These are phyloP conservation scores for Haberlea rhodopensis DNA, from an alignment of 257 asterid genomes.

Conservation along the genomic window DNA sequence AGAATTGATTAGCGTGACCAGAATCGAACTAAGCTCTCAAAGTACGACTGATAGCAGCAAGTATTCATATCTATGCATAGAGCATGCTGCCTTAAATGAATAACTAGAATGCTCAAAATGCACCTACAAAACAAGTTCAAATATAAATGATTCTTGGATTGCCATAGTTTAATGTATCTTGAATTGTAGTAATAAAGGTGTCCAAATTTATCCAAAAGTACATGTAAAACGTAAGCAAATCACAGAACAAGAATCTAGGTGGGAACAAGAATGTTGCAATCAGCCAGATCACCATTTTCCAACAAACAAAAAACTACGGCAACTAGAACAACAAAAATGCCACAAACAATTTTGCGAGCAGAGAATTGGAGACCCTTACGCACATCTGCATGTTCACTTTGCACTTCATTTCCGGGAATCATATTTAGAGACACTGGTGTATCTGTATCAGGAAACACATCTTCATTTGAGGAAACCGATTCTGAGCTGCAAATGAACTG, in stretches of 20 bases:
- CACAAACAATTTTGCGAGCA: conserved; percentile 21
- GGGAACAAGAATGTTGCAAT: conserved; percentile 51
- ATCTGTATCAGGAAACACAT: conserved; percentile 34
- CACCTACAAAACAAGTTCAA: conserved; percentile 1
- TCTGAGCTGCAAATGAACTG: conserved; percentile 40
- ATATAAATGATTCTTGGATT: background rate
- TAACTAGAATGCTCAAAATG: conserved; percentile 41
- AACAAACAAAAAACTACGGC: conserved; percentile 34
- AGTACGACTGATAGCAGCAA: conserved; percentile 52
- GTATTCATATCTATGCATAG: conserved; percentile 61
- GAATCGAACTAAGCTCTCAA: conserved; percentile 19
- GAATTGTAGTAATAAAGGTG: too few relatives aligned
- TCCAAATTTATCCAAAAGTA: conserved; percentile 18
- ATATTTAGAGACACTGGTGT: conserved; percentile 27
- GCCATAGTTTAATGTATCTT: background rate
- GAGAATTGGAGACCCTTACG: conserved; percentile 24
- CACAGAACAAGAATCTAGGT: conserved; percentile 40
- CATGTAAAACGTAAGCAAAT: background rate
- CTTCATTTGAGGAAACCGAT: conserved; percentile 67
- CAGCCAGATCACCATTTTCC: conserved; percentile 41
- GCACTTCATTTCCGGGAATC: conserved; percentile 26
- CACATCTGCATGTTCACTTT: conserved; percentile 10
- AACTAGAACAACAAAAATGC: conserved; percentile 31
- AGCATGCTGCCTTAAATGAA: too few relatives aligned
- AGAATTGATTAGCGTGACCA: too few relatives aligned